Evolutionary conservation across 139 green algal genomes (phyloP).

Genomic region (Chloropicon primus): DNA sequence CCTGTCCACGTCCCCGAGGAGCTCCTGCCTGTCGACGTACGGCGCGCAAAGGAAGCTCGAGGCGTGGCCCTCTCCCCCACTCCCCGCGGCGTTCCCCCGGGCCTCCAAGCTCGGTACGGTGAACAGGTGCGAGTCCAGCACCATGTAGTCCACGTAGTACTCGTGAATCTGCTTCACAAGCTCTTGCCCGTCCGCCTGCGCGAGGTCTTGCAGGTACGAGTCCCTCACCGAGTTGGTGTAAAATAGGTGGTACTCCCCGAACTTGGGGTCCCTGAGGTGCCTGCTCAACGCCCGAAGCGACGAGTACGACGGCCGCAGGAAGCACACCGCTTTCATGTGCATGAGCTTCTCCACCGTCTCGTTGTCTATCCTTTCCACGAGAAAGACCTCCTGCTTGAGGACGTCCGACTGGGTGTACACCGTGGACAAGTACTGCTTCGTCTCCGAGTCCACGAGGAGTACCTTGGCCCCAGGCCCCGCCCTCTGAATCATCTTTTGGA

Average conservation of each 20-base stretch:
- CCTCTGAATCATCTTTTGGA: conserved; percentile 16
- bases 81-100: neutral
- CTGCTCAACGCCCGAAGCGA: conserved; percentile 67
- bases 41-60: neutral
- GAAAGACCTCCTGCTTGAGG: conserved; percentile 74
- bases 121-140: conserved; percentile 70
- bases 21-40: neutral
- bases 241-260: conserved; percentile 71
- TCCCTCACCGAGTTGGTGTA: conserved; percentile 81
- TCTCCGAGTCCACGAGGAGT: conserved; percentile 82
- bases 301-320: conserved; percentile 74
- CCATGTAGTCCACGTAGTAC: conserved; percentile 75
- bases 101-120: conserved; percentile 10
- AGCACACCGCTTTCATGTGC: conserved; percentile 82
- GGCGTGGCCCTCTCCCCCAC: neutral
- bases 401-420: conserved; percentile 84
- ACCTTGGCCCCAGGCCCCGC: conserved; percentile 69
- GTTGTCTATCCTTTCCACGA: conserved; percentile 70
- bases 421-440: conserved; percentile 53
- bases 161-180: conserved; percentile 65
- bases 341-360: conserved; percentile 36
- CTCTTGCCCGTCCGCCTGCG: conserved; percentile 71
- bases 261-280: conserved; percentile 72
- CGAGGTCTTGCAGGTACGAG: conserved; percentile 83
- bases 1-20: conserved; percentile 14